These are phyloP conservation scores for Sextonia rubra DNA, from an alignment of 164 flowering plant species.

Conservation along the genomic window DNA sequence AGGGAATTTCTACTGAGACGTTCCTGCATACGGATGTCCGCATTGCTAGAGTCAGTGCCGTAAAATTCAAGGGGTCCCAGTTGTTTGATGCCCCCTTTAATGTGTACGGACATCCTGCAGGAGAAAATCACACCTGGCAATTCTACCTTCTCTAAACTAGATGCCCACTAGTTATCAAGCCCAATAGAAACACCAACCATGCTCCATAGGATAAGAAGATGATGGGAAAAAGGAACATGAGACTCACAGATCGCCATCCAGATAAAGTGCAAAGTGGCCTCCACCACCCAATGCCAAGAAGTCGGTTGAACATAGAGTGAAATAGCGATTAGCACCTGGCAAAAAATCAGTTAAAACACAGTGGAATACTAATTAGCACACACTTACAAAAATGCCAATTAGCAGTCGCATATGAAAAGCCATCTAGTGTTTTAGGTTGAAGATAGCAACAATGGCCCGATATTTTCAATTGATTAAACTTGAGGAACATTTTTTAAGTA, in stretches of 20 bases:
- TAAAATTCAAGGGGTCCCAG: too few species aligned
- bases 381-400: neutral
- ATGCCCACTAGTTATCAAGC: neutral
- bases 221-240: slow-evolving; percentile 5
- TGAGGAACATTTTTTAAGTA: neutral
- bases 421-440: neutral
- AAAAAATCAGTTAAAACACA: neutral
- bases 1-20: too few species aligned
- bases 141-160: neutral
- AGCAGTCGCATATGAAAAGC: neutral
- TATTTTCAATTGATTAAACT: neutral
- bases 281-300: slow-evolving; percentile 96
- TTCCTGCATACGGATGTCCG: too few species aligned
- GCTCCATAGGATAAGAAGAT: neutral
- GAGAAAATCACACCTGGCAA: too few species aligned
- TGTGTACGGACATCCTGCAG: too few species aligned
- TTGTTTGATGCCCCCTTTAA: too few species aligned
- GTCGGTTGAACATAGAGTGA: slow-evolving; percentile 74
- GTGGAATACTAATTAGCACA: neutral
- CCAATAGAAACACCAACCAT: neutral
- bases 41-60: too few species aligned
- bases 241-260: slow-evolving; percentile 88
- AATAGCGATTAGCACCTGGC: slow-evolving; percentile 89
- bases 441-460: neutral
- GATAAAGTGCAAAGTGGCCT: slow-evolving; percentile 89